phyloP scores from a whole-genome alignment of 1,284 basidiomycete genomes.

The Papiliotrema flavescens region DNA sequence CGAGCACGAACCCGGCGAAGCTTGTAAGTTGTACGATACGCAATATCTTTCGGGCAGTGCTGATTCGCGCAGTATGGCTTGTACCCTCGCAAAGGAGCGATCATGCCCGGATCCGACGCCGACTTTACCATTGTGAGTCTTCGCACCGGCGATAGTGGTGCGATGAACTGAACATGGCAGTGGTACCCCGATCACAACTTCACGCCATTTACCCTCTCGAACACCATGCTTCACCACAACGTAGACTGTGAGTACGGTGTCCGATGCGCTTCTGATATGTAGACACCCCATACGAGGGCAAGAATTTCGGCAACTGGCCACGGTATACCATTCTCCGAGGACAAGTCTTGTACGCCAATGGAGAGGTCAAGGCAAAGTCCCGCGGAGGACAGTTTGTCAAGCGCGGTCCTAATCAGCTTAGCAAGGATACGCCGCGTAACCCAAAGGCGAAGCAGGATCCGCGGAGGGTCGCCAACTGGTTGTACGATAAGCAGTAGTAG shows the following conservation, averaged over 20 bases:
- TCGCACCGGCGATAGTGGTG: no score
- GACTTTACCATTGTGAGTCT: slow-evolving; percentile 9
- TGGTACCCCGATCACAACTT: slow-evolving; percentile 5
- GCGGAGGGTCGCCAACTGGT: not conserved
- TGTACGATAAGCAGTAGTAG: not conserved
- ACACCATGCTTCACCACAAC: slow-evolving; percentile 13
- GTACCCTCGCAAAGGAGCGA: slow-evolving; percentile 17
- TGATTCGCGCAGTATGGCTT: slow-evolving; percentile 8
- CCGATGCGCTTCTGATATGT: not conserved
- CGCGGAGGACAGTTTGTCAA: slow-evolving; percentile 12
- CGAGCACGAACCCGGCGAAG: slow-evolving; percentile 15
- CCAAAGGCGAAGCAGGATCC: not conserved
- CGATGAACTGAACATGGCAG: slow-evolving; percentile 1
- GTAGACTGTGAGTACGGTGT: slow-evolving; percentile 9
- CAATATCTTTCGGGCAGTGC: not conserved
- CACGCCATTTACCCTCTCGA: slow-evolving; percentile 3
- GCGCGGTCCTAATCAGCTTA: slow-evolving; percentile 10
- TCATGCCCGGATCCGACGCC: slow-evolving; percentile 16
- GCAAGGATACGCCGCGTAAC: not conserved
- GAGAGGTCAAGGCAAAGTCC: slow-evolving; percentile 2
- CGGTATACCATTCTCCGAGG: slow-evolving; percentile 10
- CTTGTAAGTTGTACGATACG: slow-evolving; percentile 2
- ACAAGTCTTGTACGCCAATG: slow-evolving; percentile 8
- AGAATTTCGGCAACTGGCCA: slow-evolving; percentile 17
- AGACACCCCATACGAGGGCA: slow-evolving; percentile 22